Evolutionary conservation across 1,284 basidiomycete genomes (phyloP).

Genomic region (Hymenochaete sp.): DNA sequence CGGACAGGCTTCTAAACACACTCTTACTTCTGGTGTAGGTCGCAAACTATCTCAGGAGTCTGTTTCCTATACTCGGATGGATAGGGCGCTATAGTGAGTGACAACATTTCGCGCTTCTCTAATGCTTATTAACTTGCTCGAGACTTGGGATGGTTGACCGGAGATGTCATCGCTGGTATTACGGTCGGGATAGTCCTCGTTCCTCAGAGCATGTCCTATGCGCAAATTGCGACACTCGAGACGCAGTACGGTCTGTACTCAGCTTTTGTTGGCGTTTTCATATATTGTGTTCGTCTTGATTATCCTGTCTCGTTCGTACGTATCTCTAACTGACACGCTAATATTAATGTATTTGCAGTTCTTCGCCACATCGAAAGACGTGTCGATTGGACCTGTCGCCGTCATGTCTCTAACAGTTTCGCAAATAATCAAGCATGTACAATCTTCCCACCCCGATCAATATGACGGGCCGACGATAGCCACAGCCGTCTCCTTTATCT

Average conservation of each 20-base stretch:
- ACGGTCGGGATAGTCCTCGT: constrained; percentile 90
- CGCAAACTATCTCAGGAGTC: constrained; percentile 49
- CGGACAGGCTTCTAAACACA: background rate
- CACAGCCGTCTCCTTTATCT: constrained; percentile 78
- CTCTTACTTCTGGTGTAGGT: constrained; percentile 31
- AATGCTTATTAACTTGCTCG: background rate
- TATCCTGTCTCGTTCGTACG: constrained; percentile 21
- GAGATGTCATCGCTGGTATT: constrained; percentile 82
- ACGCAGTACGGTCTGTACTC: constrained; percentile 93
- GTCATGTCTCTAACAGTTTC: constrained; percentile 95
- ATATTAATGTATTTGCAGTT: constrained; percentile 36
- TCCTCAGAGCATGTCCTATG: constrained; percentile 83
- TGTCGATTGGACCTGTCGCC: constrained; percentile 92
- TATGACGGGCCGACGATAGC: constrained; percentile 74
- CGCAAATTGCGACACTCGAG: constrained; percentile 78
- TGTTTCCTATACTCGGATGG: constrained; percentile 84
- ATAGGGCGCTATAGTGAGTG: constrained; percentile 72
- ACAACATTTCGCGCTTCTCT: constrained; percentile 18
- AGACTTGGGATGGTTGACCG: constrained; percentile 67
- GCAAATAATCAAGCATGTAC: constrained; percentile 67
- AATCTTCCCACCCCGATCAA: constrained; percentile 40
- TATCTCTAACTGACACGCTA: constrained; percentile 19
- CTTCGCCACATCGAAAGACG: constrained; percentile 92
- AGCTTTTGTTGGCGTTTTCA: constrained; percentile 82
- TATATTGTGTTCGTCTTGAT: constrained; percentile 62